Evolutionary conservation across 1,284 basidiomycete species (phyloP), one percentile per base, ranked within the genome.

Genomic region (Cutaneotrichosporon sp.): DNA sequence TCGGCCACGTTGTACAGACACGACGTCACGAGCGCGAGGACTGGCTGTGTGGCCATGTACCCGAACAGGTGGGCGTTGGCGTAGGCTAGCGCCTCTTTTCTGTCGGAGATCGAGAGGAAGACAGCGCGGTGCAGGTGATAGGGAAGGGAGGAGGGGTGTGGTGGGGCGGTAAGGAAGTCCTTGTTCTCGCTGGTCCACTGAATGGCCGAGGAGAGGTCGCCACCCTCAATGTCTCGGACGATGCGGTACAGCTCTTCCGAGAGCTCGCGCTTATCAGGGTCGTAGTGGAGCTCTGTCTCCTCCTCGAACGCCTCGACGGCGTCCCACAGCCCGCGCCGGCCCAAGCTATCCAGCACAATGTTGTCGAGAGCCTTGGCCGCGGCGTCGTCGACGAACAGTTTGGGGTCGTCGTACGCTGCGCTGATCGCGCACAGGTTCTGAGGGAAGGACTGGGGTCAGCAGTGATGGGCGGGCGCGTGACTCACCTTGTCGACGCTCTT

Each of bases 401-500:
- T 71, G 10, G 79, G 79, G 47, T 75, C 68, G 56, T 74, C 71
- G 57, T 77, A 79, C 0, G 77, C 76, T 14, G 69, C 66, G 11
- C 71, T 74, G 22, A 80, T 75, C 1, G 66, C 71, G 0, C 62
- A 64, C n/a, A 80, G 66, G 46, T 74, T 74, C 0, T 76, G 72
- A 9, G 75, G 75, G 60, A 79, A 78, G 1, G 70, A 59, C 77
- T 79, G 59, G 71, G 72, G 59, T 64, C 36, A 66, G 62, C 22
- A 13, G 34, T 18, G 22, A 22, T n/a, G 25, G 13, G n/a, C 10
- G n/a, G 31, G 14, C 22, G 43, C 9, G 25, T 13, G 10, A 62
- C 76, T 50, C 56, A 91, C 93, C 88, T 95, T 97, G 75, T 97
- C 93, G 69, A 95, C 78, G 0, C 87, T 84, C 78, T 94, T 95